These are phyloP conservation scores for Perkinsus chesapeaki DNA, from an alignment of 169 alveolate genomes.

Conservation along the genomic window DNA sequence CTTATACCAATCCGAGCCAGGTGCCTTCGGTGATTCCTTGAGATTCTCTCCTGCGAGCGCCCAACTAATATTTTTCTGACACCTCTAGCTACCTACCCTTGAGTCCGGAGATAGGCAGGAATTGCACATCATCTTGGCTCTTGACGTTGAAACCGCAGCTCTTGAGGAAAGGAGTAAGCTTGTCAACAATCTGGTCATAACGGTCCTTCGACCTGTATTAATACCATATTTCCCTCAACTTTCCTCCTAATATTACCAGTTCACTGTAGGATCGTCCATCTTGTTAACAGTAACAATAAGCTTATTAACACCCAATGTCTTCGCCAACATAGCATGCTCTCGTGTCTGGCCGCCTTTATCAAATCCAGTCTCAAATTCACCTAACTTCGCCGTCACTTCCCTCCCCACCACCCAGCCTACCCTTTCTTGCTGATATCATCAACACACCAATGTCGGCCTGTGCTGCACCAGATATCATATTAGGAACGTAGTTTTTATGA, in stretches of 20 bases:
- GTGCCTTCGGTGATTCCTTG: constrained; percentile 17
- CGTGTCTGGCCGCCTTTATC: constrained; percentile 98
- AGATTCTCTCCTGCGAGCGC: constrained; percentile 28
- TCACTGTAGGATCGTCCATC: constrained; percentile 96
- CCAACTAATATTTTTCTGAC: constrained; percentile 48
- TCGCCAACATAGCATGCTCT: constrained; percentile 98
- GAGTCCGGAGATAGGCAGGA: constrained; percentile 95
- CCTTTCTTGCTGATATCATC: constrained; percentile 76
- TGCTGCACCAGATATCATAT: constrained; percentile 98
- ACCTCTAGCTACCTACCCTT: constrained; percentile 87
- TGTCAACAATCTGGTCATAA: constrained; percentile 56
- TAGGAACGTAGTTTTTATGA: constrained; percentile 97
- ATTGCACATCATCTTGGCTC: constrained; percentile 63
- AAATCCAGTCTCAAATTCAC: constrained; percentile 99
- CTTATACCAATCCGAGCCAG: constrained; percentile 60
- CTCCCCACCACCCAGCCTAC: background rate
- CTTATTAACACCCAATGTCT: constrained; percentile 89
- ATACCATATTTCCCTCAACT: background rate
- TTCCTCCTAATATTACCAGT: constrained; percentile 65
- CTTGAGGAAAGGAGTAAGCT: constrained; percentile 76
- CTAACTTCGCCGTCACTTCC: constrained; percentile 41
- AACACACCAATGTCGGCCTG: constrained; percentile 99
- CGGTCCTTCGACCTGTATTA: background rate
- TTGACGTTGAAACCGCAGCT: constrained; percentile 78
- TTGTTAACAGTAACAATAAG: constrained; percentile 94